Conservation (phyloP, 805 yeast genomes). For the Dipodascopsis uninucleata region DNA sequence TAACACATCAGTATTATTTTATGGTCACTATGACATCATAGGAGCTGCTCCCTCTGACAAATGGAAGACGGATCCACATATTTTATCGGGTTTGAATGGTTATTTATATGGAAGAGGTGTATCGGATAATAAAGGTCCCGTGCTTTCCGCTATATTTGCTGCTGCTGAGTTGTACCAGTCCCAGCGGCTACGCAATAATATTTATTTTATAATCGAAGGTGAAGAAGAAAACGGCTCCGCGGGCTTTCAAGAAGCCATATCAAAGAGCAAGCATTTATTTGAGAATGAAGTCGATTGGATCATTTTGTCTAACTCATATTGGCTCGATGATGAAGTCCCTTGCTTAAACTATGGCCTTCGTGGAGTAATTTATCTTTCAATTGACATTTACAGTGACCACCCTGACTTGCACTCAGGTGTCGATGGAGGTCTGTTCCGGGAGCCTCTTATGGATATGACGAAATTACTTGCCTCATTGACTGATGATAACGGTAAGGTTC, state of each 20-base stretch:
- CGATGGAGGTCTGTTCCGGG: constrained; percentile 86
- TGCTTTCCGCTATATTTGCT: constrained; percentile 79
- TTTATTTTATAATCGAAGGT: constrained; percentile 84
- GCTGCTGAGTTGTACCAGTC: constrained; percentile 65
- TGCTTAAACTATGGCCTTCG: constrained; percentile 91
- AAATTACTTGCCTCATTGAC: constrained; percentile 62
- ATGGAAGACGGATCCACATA: constrained; percentile 81
- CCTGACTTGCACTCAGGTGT: constrained; percentile 96
- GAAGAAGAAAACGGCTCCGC: constrained; percentile 92
- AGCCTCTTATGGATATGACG: constrained; percentile 83
- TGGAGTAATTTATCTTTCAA: constrained; percentile 81
- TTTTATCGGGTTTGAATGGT: constrained; percentile 72
- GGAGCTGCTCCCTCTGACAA: constrained; percentile 59
- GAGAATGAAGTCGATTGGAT: constrained; percentile 71
- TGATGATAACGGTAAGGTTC: constrained; percentile 51
- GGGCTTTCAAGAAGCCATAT: constrained; percentile 73
- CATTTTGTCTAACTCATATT: constrained; percentile 81
- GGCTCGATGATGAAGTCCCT: constrained; percentile 87
- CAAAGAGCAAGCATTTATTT: constrained; percentile 53
- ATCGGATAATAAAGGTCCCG: constrained; percentile 92
- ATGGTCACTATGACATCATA: constrained; percentile 95
- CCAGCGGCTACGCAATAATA: constrained; percentile 59
- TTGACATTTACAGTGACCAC: constrained; percentile 63
- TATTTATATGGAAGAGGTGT: constrained; percentile 89
- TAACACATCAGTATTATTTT: constrained; percentile 58